Conservation (phyloP, 2,329 filamentous ascomycete species). For the Fusarium oligoseptatum region DNA sequence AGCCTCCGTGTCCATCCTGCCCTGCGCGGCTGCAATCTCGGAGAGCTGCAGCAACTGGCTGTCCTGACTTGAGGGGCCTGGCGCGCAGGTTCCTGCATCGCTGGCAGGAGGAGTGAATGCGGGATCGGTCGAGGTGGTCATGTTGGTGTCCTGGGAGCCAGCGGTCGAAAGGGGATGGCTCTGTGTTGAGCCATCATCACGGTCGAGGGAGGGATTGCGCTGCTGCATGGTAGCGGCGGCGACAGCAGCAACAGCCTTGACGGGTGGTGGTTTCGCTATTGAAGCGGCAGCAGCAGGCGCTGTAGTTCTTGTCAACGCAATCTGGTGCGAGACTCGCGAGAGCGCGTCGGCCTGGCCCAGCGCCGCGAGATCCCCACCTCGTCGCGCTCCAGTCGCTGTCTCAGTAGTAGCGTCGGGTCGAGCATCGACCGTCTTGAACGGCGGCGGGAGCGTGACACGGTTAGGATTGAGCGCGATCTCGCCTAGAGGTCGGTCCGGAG, state of each 20-base stretch:
- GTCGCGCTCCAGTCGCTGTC: conserved; percentile 39
- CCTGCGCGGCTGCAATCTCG: conserved; percentile 67
- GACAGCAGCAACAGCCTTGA: conserved; percentile 26
- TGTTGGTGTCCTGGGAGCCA: conserved; percentile 43
- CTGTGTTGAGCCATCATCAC: conserved; percentile 45
- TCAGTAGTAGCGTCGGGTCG: conserved; percentile 27
- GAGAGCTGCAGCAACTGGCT: conserved; percentile 71
- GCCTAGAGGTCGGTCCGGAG: conserved; percentile 38
- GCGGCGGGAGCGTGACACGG: conserved; percentile 36
- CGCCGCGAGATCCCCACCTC: conserved; percentile 46
- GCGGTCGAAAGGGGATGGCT: conserved; percentile 43
- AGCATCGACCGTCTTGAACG: conserved; percentile 26
- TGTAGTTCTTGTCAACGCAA: conserved; percentile 33
- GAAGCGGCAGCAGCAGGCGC: conserved; percentile 25
- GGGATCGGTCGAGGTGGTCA: conserved; percentile 43
- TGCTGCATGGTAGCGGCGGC: conserved; percentile 30
- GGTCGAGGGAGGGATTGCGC: conserved; percentile 35
- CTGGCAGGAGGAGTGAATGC: conserved; percentile 45
- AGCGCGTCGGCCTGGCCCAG: conserved; percentile 42
- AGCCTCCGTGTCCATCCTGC: conserved; percentile 58
- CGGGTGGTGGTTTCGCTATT: conserved; percentile 24
- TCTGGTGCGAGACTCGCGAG: conserved; percentile 43
- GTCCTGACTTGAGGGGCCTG: conserved; percentile 58
- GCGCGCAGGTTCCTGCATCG: conserved; percentile 39
- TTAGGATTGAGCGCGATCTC: conserved; percentile 38